Percentiles rank a stretch among this genome's conserved stretches.
Conservation (phyloP, 176 grass and related monocot genomes). For the Bromus sterilis region DNA sequence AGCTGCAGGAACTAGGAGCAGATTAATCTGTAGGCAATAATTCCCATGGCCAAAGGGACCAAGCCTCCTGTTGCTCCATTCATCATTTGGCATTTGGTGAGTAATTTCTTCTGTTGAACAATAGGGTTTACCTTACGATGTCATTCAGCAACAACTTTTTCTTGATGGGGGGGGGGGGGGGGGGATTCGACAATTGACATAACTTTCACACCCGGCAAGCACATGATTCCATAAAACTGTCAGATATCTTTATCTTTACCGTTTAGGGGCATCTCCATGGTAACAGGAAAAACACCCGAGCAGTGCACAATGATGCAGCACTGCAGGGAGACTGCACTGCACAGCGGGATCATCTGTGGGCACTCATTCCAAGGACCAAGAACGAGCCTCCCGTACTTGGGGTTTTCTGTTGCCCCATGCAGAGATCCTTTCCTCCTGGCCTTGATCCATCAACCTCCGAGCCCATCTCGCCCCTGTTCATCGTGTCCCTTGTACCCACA, state of each 20-base stretch:
- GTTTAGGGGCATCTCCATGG: conserved; percentile 14
- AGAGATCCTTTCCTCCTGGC: conserved; percentile 37
- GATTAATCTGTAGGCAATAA: conserved; percentile 31
- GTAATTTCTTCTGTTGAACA: neutral
- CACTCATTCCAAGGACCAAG: conserved; percentile 32
- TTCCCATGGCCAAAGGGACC: conserved; percentile 14
- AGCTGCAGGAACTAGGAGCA: conserved; percentile 28
- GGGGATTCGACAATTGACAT: neutral
- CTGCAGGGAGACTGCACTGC: too few relatives aligned
- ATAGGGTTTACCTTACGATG: neutral
- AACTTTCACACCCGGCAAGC: neutral
- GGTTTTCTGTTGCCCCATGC: conserved; percentile 26
- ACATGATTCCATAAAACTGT: conserved; percentile 1
- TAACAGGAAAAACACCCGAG: conserved; percentile 10
- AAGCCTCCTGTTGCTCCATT: conserved; percentile 15
- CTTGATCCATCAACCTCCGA: conserved; percentile 35
- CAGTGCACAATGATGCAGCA: conserved; percentile 1
- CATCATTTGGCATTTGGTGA: conserved; percentile 18
- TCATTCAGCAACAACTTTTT: neutral
- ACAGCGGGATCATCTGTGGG: conserved; percentile 18
- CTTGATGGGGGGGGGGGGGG: neutral
- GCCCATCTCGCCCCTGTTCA: conserved; percentile 42
- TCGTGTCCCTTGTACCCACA: conserved; percentile 24
- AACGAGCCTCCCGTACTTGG: conserved; percentile 30
- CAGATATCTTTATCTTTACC: conserved; percentile 2